These are phyloP conservation scores for Trichophyton benhamiae DNA, from an alignment of 2,329 filamentous ascomycete genomes.

Conservation along the genomic window DNA sequence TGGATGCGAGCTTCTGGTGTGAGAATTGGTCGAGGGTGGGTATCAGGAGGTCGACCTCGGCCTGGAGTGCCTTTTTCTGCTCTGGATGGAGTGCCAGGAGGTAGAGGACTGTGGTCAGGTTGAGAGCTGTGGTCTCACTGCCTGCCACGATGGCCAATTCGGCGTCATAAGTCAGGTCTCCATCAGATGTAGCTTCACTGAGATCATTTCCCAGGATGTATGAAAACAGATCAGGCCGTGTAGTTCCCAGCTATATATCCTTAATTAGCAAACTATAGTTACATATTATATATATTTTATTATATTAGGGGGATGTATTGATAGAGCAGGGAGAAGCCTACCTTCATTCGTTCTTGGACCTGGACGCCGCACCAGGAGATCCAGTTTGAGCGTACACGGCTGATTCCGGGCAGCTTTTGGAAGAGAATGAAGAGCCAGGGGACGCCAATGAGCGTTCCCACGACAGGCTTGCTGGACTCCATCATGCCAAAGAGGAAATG, in stretches of 20 bases:
- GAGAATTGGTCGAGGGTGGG: conserved; percentile 13
- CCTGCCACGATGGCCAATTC: conserved; percentile 10
- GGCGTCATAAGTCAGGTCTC: conserved; percentile 6
- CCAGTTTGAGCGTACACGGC: conserved; percentile 10
- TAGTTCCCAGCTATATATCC: conserved; percentile 2
- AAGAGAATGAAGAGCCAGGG: conserved; percentile 19
- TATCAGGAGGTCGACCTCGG: conserved; percentile 19
- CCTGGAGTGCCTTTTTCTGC: conserved; percentile 20
- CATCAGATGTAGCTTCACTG: not conserved
- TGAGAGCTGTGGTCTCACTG: conserved; percentile 27
- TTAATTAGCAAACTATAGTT: not conserved
- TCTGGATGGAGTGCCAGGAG: conserved; percentile 22
- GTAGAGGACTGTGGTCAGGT: conserved; percentile 22
- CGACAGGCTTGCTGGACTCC: conserved; percentile 12
- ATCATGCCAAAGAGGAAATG: conserved; percentile 15
- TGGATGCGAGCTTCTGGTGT: conserved; percentile 6
- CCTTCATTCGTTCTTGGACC: conserved; percentile 11
- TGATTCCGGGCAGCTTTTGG: conserved; percentile 13
- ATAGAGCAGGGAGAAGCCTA: not conserved
- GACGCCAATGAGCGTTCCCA: conserved; percentile 15
- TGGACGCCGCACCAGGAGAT: conserved; percentile 13
- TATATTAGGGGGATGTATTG: too few species aligned
- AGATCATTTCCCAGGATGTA: conserved; percentile 4
- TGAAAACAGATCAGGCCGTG: conserved; percentile 7
- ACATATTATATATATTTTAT: too few species aligned